Evolutionary conservation across 352 stramenopile species (phyloP), one percentile per base, ranked within the genome.

Genomic region (Pythium biforme): DNA sequence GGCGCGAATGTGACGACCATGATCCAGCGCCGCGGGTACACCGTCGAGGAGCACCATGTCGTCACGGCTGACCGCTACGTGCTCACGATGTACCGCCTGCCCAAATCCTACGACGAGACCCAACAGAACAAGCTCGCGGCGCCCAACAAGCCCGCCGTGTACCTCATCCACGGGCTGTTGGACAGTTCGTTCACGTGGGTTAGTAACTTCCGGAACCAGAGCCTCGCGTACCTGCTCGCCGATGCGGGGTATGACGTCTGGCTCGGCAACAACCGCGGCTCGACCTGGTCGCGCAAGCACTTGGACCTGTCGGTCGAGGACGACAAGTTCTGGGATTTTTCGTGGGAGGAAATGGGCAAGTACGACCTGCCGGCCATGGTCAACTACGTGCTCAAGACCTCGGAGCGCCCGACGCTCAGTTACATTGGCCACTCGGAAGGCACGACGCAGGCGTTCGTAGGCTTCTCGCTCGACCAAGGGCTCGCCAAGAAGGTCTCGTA

Each of bases 391-490:
- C 60, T 88, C 11, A 55, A 69, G 37, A 62, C 54, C 9, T 78
- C 78, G 2, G 59, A 70, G 10, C 68, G 73, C 9, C 45, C 68
- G 19, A 83, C 72, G 9, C 25, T 85, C 46, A 81, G 74, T 52
- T 89, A 87, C 64, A 60, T 89, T 2, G 79, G 79, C 12, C 79
- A 89, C 43, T 87, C 77, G 6, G 75, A 87, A 60, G 79, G 79
- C 26, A 87, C 73, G 40, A 86, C 78, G 74, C 79, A 89, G 59
- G 79, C 77, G 5, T 89, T 86, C 45, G 75, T 70, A 1, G 77
- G 77, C 4, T 89, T 89, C 50, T 84, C 74, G 0, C 54, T 75
- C 12, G 53, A 86, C 68, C 76, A 89, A 53, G 69, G 78, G 1
- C 62, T 89, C 26, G 79, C 77, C 27, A 85, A 86, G 66, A 74